A percentile compares a stretch with the other conserved stretches of the same genome.
These are phyloP conservation scores for Solanum pinnatisectum DNA, from an alignment of 257 asterid species.

Conservation along the genomic window DNA sequence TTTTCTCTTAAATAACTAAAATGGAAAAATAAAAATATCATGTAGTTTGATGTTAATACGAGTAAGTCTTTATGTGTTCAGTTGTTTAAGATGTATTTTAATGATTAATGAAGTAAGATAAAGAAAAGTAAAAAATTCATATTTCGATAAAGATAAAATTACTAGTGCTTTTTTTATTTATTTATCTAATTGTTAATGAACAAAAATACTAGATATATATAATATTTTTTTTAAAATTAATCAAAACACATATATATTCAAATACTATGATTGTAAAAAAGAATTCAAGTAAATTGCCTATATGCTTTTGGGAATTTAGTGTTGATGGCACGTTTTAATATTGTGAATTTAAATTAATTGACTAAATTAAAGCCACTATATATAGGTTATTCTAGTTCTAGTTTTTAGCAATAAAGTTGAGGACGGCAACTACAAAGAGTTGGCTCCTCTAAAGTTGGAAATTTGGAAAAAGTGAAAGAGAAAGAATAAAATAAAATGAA, in stretches of 20 bases:
- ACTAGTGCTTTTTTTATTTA: not conserved
- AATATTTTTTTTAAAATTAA: not conserved
- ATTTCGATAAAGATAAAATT: not conserved
- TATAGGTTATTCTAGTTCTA: not conserved
- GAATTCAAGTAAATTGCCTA: not conserved
- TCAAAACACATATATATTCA: not conserved
- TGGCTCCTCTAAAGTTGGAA: not conserved
- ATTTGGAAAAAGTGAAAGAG: not conserved
- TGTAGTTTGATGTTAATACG: not conserved
- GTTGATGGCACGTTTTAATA: not conserved
- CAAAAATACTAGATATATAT: not conserved
- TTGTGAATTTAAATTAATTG: not conserved
- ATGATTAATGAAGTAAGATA: too few relatives aligned
- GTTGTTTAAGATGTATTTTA: too few relatives aligned
- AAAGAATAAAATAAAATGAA: not conserved
- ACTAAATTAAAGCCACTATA: not conserved
- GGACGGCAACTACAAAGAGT: not conserved
- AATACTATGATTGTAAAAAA: not conserved
- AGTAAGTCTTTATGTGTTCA: not conserved
- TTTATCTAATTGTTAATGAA: not conserved
- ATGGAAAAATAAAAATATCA: not conserved
- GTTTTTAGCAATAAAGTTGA: not conserved
- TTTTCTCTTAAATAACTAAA: not conserved
- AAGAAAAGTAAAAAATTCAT: not conserved
- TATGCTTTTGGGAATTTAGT: not conserved